phyloP scores from a whole-genome alignment of 257 asterid species.

The Nicotiana sylvestris region DNA sequence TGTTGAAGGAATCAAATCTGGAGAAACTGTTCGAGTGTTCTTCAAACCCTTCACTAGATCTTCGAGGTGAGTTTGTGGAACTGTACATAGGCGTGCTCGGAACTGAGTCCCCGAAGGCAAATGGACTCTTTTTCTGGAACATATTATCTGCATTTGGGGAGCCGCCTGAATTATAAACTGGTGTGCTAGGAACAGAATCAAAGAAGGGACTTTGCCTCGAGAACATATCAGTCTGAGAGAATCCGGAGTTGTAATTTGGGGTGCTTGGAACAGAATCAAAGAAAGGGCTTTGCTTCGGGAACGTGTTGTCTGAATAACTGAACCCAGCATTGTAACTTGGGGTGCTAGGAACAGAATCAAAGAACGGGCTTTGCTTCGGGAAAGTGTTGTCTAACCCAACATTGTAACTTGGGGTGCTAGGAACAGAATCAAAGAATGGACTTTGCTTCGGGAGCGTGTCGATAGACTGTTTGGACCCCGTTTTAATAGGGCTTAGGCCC shows the following conservation, averaged over 20 bases:
- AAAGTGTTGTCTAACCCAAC: constrained; percentile 28
- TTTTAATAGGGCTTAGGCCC: constrained; percentile 79
- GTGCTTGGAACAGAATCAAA: constrained; percentile 41
- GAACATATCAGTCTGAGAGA: constrained; percentile 20
- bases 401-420: constrained; percentile 64
- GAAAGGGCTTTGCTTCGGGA: constrained; percentile 21
- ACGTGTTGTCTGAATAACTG: constrained; percentile 19
- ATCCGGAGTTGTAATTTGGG: constrained; percentile 19
- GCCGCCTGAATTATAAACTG: constrained; percentile 21
- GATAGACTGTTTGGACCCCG: constrained; percentile 28
- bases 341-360: constrained; percentile 68
- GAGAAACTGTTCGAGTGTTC: constrained; percentile 48
- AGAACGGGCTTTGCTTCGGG: constrained; percentile 30
- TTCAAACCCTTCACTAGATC: constrained; percentile 38
- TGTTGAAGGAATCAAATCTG: constrained; percentile 74
- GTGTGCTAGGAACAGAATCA: constrained; percentile 74
- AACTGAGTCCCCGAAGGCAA: constrained; percentile 65
- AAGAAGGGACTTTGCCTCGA: constrained; percentile 48
- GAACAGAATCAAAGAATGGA: constrained; percentile 70
- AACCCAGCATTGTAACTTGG: constrained; percentile 10
- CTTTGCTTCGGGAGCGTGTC: constrained; percentile 33
- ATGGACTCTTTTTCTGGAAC: constrained; percentile 46
- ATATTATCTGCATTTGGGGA: constrained; percentile 40
- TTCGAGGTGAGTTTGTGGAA: constrained; percentile 57
- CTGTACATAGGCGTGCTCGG: constrained; percentile 86